A percentile compares a stretch with the other conserved stretches of the same genome.
phyloP scores from a whole-genome alignment of 768 basidiomycete genomes.

The Lactarius pseudohatsudake region DNA sequence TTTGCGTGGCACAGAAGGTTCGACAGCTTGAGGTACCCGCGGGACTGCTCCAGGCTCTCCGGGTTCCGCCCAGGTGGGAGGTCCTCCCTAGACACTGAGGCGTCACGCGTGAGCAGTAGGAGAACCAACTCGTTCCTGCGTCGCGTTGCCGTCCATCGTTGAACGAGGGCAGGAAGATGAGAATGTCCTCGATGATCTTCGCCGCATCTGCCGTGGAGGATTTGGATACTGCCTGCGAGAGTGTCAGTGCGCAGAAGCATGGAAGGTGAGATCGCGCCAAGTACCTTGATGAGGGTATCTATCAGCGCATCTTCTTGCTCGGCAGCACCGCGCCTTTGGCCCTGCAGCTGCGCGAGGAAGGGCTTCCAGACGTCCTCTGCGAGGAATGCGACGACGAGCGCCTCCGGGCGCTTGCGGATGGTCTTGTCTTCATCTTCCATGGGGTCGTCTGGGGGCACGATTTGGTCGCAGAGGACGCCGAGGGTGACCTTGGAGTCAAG shows the following conservation, averaged over 20 bases:
- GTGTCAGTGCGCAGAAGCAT: too few relatives aligned
- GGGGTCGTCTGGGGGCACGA: conserved; percentile 49
- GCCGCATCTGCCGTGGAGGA: conserved; percentile 43
- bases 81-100: too few relatives aligned
- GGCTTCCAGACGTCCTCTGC: conserved; percentile 47
- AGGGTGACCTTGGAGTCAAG: conserved; percentile 63
- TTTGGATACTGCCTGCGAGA: conserved; percentile 50
- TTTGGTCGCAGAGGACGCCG: conserved; percentile 68
- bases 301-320: conserved; percentile 50
- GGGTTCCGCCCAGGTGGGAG: conserved; percentile 33
- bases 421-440: conserved; percentile 57
- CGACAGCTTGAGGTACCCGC: conserved; percentile 49
- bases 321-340: conserved; percentile 42
- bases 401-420: conserved; percentile 55
- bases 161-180: conserved; percentile 51
- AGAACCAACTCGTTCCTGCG: conserved; percentile 45
- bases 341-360: conserved; percentile 46
- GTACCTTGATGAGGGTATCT: conserved; percentile 50
- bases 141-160: too few relatives aligned
- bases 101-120: conserved; percentile 40
- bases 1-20: conserved; percentile 45
- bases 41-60: conserved; percentile 40
- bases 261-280: conserved; percentile 3
- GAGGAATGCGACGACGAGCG: conserved; percentile 60
- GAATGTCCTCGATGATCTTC: conserved; percentile 51